Evolutionary conservation across 805 yeast genomes (phyloP).

Genomic region (Candida coleopterorum): DNA sequence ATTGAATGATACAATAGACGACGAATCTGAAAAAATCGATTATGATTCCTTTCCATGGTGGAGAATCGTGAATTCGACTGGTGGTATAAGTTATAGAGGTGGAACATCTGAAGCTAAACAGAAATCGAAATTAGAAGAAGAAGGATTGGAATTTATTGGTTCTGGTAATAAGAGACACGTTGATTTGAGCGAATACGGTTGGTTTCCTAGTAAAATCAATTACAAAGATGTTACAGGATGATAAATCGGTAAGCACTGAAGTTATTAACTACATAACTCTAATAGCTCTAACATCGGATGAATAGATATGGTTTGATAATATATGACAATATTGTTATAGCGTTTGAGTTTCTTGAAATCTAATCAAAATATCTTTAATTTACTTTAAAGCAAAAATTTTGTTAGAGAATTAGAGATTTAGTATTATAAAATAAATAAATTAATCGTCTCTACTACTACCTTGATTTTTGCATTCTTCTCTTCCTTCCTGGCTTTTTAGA

Average conservation of each 20-base stretch:
- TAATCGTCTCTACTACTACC: background rate
- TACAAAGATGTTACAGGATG: conserved; percentile 1
- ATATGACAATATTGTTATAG: background rate
- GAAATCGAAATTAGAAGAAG: conserved; percentile 38
- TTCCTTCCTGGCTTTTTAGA: background rate
- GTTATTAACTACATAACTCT: too few species aligned
- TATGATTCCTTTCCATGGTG: conserved; percentile 66
- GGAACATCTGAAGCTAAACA: conserved; percentile 44
- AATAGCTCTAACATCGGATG: too few species aligned
- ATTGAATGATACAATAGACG: conserved; percentile 18
- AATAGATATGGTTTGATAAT: too few species aligned
- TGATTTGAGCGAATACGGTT: conserved; percentile 48
- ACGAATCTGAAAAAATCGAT: conserved; percentile 9
- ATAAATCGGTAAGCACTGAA: too few species aligned
- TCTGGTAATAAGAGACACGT: conserved; percentile 26
- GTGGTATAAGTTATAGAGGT: conserved; percentile 48
- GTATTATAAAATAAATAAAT: background rate
- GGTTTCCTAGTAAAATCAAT: conserved; percentile 60
- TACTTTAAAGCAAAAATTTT: too few species aligned
- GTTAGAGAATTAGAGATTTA: background rate
- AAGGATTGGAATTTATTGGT: conserved; percentile 40
- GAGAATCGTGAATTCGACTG: conserved; percentile 69
- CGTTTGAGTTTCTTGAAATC: background rate
- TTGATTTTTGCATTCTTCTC: background rate
- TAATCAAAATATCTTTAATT: too few species aligned